A percentile compares a stretch with the other conserved stretches of the same genome.
Evolutionary conservation across 164 flowering plant genomes (phyloP).

Genomic region (Buxus sempervirens): DNA sequence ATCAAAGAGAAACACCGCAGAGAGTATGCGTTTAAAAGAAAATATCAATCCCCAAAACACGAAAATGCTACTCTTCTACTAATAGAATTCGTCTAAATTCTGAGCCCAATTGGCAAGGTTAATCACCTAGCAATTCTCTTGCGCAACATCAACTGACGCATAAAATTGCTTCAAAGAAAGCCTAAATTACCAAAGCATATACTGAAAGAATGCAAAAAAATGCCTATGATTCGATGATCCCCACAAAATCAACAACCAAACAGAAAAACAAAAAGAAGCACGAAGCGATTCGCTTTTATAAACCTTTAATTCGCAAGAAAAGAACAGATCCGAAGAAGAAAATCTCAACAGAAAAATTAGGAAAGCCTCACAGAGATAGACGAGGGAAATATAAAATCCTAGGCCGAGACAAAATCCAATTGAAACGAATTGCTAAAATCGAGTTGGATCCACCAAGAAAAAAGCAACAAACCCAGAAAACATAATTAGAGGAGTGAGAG

Average conservation of each 20-base stretch:
- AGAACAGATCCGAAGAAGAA: slow-evolving; percentile 4
- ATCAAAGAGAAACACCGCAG: background rate
- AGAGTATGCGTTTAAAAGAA: background rate
- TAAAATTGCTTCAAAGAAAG: background rate
- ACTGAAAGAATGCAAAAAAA: background rate
- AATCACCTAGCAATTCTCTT: background rate
- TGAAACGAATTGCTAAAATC: background rate
- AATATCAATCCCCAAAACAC: background rate
- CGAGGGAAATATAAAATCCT: background rate
- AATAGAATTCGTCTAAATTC: background rate
- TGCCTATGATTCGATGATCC: background rate
- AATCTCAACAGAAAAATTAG: background rate
- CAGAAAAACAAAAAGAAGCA: background rate
- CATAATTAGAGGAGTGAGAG: background rate
- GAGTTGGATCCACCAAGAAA: background rate
- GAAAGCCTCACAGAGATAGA: background rate
- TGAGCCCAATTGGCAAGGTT: background rate
- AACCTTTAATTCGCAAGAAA: slow-evolving; percentile 1
- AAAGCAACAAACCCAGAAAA: too few relatives aligned
- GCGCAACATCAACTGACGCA: background rate
- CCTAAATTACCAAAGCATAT: background rate
- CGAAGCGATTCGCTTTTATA: background rate
- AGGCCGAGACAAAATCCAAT: background rate
- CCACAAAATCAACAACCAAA: background rate
- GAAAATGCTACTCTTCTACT: background rate